These are phyloP conservation scores for Talaromyces funiculosus DNA, from an alignment of 2,329 filamentous ascomycete species.

Conservation along the genomic window DNA sequence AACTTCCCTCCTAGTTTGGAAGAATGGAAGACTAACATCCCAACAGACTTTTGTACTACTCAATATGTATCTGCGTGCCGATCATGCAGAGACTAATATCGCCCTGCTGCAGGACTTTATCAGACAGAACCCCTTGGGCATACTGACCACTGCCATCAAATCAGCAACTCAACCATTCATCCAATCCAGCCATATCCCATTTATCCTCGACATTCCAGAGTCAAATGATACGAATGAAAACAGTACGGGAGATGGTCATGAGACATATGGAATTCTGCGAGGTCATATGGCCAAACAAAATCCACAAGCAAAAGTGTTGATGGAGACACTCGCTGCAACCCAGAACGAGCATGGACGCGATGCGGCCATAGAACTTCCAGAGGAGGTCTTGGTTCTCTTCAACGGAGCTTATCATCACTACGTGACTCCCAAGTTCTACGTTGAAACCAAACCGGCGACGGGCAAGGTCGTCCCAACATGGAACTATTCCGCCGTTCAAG, in stretches of 20 bases:
- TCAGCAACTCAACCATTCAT: constrained; percentile 48
- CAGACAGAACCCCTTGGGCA: constrained; percentile 55
- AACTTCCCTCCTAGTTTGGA: background rate
- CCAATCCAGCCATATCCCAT: constrained; percentile 58
- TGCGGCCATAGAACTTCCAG: constrained; percentile 22
- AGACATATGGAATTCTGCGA: constrained; percentile 40
- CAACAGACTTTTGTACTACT: background rate
- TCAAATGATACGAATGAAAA: constrained; percentile 32
- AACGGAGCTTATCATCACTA: constrained; percentile 56
- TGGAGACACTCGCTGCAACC: constrained; percentile 38
- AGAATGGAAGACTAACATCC: background rate
- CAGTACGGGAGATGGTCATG: constrained; percentile 23
- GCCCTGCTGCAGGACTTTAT: constrained; percentile 52
- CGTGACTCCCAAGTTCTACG: constrained; percentile 64
- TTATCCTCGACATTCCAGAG: constrained; percentile 47
- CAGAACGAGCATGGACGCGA: constrained; percentile 28
- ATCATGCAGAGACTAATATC: constrained; percentile 49
- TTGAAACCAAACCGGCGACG: constrained; percentile 57
- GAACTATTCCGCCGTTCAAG: constrained; percentile 64
- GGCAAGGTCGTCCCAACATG: constrained; percentile 66
- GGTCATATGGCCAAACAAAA: constrained; percentile 60
- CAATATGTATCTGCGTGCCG: constrained; percentile 53
- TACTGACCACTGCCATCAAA: constrained; percentile 57
- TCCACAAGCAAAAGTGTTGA: constrained; percentile 58
- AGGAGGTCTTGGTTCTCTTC: constrained; percentile 61